Conservation (phyloP, 1,284 basidiomycete species). For the Ceratobasidium sp. region DNA sequence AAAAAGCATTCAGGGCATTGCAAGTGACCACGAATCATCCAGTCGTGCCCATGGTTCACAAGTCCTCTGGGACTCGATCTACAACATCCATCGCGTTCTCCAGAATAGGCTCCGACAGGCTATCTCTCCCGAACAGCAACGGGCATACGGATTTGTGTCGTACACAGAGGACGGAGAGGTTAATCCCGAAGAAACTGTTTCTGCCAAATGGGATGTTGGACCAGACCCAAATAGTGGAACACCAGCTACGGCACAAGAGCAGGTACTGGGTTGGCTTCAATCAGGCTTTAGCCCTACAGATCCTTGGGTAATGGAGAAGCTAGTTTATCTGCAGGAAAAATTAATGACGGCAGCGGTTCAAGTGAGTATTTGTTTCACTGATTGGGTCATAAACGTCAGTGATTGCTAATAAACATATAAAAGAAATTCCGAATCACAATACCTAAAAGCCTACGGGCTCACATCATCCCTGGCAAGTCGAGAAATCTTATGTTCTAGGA, state of each 20-base stretch:
- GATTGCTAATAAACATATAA: neutral
- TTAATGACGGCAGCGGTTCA: neutral
- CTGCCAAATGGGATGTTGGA: slow-evolving; percentile 33
- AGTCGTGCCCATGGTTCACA: slow-evolving; percentile 22
- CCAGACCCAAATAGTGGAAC: slow-evolving; percentile 25
- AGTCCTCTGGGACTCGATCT: slow-evolving; percentile 44
- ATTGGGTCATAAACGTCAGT: neutral
- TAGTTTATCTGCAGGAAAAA: slow-evolving; percentile 26
- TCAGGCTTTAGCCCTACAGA: slow-evolving; percentile 35
- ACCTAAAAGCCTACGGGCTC: slow-evolving; percentile 37
- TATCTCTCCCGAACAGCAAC: slow-evolving; percentile 20
- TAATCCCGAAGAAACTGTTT: slow-evolving; percentile 6
- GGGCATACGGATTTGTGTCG: slow-evolving; percentile 16
- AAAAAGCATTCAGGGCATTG: slow-evolving; percentile 13
- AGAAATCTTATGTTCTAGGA: neutral
- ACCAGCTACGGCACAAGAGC: slow-evolving; percentile 33
- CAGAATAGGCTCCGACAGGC: slow-evolving; percentile 20
- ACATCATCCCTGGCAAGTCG: slow-evolving; percentile 45
- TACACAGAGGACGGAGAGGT: slow-evolving; percentile 7
- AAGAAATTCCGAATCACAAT: slow-evolving; percentile 43
- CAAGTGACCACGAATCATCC: neutral
- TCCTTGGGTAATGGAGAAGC: slow-evolving; percentile 37
- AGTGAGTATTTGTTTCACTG: neutral
- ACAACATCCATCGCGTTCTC: slow-evolving; percentile 26
- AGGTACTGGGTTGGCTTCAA: slow-evolving; percentile 26